Evolutionary conservation across 495 filamentous ascomycete species (phyloP).

Genomic region (Viridothelium virens): DNA sequence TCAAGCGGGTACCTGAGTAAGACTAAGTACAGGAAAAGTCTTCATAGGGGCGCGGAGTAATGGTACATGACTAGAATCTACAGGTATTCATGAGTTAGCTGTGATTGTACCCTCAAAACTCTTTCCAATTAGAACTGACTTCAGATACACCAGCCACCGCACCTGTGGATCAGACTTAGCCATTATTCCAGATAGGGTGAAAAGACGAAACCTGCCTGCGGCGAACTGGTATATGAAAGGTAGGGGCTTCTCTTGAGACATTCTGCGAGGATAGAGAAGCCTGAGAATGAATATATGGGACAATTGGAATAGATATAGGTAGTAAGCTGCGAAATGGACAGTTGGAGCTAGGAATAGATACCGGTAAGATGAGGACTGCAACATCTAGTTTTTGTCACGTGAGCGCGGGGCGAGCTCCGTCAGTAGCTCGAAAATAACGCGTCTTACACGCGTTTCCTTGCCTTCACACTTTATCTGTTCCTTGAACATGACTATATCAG

Average conservation of each 20-base stretch:
- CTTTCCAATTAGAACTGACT: slow-evolving; percentile 44
- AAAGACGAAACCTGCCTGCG: slow-evolving; percentile 48
- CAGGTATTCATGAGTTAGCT: slow-evolving; percentile 25
- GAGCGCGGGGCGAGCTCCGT: background rate
- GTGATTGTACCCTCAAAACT: slow-evolving; percentile 13
- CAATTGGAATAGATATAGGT: background rate
- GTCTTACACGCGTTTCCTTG: slow-evolving; percentile 10
- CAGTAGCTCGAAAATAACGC: background rate
- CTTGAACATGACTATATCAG: slow-evolving; percentile 5
- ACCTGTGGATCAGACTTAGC: slow-evolving; percentile 35
- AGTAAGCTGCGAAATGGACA: background rate
- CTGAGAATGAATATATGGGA: background rate
- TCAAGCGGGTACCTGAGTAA: slow-evolving; percentile 84
- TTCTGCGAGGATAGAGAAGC: slow-evolving; percentile 33
- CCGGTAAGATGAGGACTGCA: too few relatives aligned
- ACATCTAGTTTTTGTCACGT: background rate
- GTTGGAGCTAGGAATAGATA: background rate
- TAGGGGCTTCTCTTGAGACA: slow-evolving; percentile 63
- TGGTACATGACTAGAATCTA: slow-evolving; percentile 81
- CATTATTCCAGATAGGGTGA: background rate
- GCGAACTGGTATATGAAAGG: slow-evolving; percentile 82
- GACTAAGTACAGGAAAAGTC: slow-evolving; percentile 21
- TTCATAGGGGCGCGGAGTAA: slow-evolving; percentile 14
- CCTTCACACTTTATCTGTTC: background rate
- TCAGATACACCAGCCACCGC: slow-evolving; percentile 90